Evolutionary conservation across 2,329 filamentous ascomycete species (phyloP).

Genomic region (Colletotrichum abscissum): DNA sequence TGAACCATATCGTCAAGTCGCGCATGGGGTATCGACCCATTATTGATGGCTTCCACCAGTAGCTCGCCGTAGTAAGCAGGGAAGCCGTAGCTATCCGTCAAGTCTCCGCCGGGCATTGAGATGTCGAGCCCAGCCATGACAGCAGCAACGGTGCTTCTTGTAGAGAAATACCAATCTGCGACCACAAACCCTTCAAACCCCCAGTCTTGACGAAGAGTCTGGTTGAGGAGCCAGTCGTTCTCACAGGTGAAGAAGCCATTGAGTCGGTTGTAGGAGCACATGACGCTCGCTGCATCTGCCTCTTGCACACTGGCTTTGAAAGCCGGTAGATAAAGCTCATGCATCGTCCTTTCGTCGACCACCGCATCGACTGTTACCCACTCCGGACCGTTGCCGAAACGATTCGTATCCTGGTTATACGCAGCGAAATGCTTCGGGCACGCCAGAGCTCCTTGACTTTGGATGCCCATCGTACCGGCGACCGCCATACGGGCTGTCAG

Average conservation of each 20-base stretch:
- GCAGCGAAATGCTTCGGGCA: constrained; percentile 49
- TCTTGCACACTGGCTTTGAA: constrained; percentile 71
- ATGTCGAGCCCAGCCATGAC: constrained; percentile 42
- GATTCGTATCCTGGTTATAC: constrained; percentile 59
- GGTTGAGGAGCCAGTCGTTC: constrained; percentile 10
- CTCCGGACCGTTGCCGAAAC: constrained; percentile 40
- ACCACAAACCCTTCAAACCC: constrained; percentile 32
- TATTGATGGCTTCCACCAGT: constrained; percentile 77
- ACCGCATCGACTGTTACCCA: constrained; percentile 59
- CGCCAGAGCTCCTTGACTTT: constrained; percentile 44
- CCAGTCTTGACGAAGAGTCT: constrained; percentile 28
- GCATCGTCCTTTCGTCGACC: constrained; percentile 63
- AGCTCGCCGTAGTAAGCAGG: constrained; percentile 70
- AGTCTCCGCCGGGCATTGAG: constrained; percentile 48
- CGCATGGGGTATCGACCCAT: constrained; percentile 69
- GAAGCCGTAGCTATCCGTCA: constrained; percentile 42
- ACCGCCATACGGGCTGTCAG: constrained; percentile 40
- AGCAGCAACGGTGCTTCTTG: constrained; percentile 40
- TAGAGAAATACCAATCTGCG: constrained; percentile 32
- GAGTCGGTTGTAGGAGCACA: constrained; percentile 70
- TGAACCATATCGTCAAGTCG: constrained; percentile 4
- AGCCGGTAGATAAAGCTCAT: constrained; percentile 73
- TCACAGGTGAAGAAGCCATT: constrained; percentile 49
- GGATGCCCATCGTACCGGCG: constrained; percentile 46
- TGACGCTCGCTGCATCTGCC: constrained; percentile 64